phyloP scores from a whole-genome alignment of 192 early-diverging fungal genomes.

The Kickxella alabastrina region DNA sequence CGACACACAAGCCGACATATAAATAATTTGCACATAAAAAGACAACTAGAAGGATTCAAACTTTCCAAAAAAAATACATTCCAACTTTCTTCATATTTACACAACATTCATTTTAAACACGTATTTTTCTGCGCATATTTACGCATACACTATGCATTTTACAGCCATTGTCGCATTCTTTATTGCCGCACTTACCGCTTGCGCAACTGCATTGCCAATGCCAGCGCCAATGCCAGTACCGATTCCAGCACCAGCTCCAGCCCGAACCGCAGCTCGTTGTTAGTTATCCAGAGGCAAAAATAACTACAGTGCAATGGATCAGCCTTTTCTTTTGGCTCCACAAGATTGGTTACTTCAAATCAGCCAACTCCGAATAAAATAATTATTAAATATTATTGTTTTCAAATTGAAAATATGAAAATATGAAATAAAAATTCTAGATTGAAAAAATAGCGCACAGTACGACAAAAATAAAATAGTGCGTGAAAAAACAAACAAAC shows the following conservation, averaged over 20 bases:
- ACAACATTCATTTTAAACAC: background rate
- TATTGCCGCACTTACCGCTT: slow-evolving; percentile 2
- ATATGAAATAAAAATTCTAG: background rate
- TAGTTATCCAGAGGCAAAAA: background rate
- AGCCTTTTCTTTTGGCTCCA: background rate
- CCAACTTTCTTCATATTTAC: background rate
- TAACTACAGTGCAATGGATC: background rate
- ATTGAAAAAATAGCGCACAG: background rate
- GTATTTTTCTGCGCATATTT: background rate
- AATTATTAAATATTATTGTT: background rate
- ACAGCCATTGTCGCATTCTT: background rate
- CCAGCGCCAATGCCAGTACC: slow-evolving; percentile 2
- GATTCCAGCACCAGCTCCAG: background rate
- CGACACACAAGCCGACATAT: too few relatives aligned
- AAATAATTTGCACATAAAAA: too few relatives aligned
- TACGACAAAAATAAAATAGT: background rate
- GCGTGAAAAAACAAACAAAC: background rate
- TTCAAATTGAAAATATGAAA: background rate
- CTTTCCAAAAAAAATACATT: background rate
- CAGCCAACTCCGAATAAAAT: background rate
- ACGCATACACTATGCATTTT: background rate
- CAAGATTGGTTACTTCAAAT: background rate
- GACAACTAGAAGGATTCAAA: too few relatives aligned
- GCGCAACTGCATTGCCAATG: background rate
- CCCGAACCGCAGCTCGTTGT: slow-evolving; percentile 8